Evolutionary conservation across 129 eudicot genomes (phyloP), one percentile per base, ranked within the genome.

Genomic region (Saussurea involucrata): DNA sequence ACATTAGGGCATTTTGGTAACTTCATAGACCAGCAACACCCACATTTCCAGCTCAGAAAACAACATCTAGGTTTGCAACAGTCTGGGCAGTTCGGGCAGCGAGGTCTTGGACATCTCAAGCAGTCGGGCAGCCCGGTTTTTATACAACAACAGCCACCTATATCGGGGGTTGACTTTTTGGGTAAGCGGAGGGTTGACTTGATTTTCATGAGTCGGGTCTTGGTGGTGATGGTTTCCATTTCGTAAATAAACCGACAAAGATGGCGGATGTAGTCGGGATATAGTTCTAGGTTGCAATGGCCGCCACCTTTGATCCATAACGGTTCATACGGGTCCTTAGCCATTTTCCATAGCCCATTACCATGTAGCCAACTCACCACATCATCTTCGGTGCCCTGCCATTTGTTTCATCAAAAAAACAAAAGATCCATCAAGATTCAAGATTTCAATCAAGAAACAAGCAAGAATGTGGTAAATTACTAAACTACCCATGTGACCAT

Each of bases 261-360:
- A 74, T 95, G 99, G 33, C 96, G 89, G 33, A 95, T 88, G 84
- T 95, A 95, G 70, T 95, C 99, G 0, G 99, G 99, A 73, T 95
- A 95, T 3, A 95, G 94, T 76, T 95, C 99, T 74, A 92, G 69
- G 87, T 95, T 92, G 88, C 99, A 95, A 76, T 92, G 99, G 1
- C 99, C 99, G 9, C 99, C 99, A 24, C 99, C 99, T 86, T 89
- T 95, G 22, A 95, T 95, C 99, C 99, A 95, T 68, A 95, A 81
- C 28, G 99, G 99, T 79, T 95, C 99, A 60, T 89, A 95, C 25
- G 99, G 95, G 63, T 95, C 99, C 72, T 86, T 82, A 0, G 94
- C 90, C 92, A 85, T 84, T 81, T 92, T 88, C 97, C 99, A 95
- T 70, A 95, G 72, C 55, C 88, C 91, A 28, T 92, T 83, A n/a